phyloP scores from a whole-genome alignment of 2,329 filamentous ascomycete species.

The Colletotrichum sp. region DNA sequence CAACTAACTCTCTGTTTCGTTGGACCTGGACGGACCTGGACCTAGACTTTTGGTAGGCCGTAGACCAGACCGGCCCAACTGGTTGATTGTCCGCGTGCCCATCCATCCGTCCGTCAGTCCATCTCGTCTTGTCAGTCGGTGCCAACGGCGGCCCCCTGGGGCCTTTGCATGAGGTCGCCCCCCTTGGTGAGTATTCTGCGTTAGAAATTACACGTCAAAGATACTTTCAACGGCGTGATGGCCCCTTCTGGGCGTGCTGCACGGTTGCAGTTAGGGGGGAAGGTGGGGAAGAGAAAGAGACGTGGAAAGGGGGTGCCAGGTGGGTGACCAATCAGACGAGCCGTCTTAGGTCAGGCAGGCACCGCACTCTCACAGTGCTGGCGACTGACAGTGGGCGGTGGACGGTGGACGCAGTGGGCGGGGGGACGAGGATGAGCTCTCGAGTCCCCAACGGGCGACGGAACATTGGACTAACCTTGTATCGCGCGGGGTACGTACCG shows the following conservation, averaged over 20 bases:
- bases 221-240: conserved; percentile 20
- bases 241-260: conserved; percentile 12
- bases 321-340: conserved; percentile 14
- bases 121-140: neutral
- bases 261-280: conserved; percentile 12
- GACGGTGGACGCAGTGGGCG: neutral
- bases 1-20: neutral
- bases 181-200: neutral
- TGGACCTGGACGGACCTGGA: neutral
- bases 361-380: neutral
- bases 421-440: conserved; percentile 9
- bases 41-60: neutral
- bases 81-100: neutral
- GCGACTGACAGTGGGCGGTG: neutral
- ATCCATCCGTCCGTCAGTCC: neutral
- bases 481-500: neutral
- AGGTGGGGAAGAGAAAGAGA: neutral
- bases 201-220: conserved; percentile 13
- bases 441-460: neutral
- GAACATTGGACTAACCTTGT: neutral
- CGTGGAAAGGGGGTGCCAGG: neutral
- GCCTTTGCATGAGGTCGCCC: conserved; percentile 3
- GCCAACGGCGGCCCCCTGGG: neutral
- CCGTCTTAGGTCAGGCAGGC: neutral
- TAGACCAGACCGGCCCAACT: neutral